phyloP scores from a whole-genome alignment of 768 basidiomycete species.

The Phanerochaete carnosa region DNA sequence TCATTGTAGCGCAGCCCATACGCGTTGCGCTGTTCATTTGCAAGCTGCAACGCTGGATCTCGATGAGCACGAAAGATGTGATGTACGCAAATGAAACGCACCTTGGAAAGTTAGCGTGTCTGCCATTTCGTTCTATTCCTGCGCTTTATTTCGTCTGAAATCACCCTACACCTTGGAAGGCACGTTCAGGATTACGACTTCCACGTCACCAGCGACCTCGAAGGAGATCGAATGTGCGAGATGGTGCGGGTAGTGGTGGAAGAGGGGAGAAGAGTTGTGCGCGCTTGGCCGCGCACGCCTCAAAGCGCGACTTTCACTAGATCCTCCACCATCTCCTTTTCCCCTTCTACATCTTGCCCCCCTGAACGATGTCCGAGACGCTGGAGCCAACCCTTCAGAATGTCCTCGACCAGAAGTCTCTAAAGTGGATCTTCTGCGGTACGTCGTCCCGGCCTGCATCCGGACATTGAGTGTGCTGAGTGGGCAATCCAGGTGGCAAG shows the following conservation, averaged over 20 bases:
- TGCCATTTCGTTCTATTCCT: not conserved
- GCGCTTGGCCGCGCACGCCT: not conserved
- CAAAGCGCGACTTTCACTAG: constrained; percentile 8
- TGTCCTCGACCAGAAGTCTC: constrained; percentile 84
- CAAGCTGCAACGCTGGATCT: constrained; percentile 68
- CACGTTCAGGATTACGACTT: not conserved
- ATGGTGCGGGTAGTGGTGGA: constrained; percentile 6
- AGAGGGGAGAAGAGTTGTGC: constrained; percentile 8
- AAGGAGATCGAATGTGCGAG: not conserved
- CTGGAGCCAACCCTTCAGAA: constrained; percentile 90
- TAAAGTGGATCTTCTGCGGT: constrained; percentile 99
- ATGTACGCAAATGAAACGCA: constrained; percentile 20
- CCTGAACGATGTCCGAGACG: constrained; percentile 51
- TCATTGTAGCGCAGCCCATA: constrained; percentile 93
- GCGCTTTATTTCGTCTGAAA: not conserved
- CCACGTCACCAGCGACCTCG: not conserved
- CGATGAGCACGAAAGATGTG: constrained; percentile 4
- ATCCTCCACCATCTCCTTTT: constrained; percentile 6
- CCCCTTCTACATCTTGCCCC: constrained; percentile 7
- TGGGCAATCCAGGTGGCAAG: constrained; percentile 75
- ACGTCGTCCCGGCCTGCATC: constrained; percentile 30
- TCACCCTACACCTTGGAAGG: not conserved
- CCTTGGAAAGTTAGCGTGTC: constrained; percentile 36
- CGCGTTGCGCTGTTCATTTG: constrained; percentile 84
- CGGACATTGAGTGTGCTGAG: not conserved